Evolutionary conservation across 2,329 filamentous ascomycete genomes (phyloP).

Genomic region (Pseudogymnoascus pannorum): DNA sequence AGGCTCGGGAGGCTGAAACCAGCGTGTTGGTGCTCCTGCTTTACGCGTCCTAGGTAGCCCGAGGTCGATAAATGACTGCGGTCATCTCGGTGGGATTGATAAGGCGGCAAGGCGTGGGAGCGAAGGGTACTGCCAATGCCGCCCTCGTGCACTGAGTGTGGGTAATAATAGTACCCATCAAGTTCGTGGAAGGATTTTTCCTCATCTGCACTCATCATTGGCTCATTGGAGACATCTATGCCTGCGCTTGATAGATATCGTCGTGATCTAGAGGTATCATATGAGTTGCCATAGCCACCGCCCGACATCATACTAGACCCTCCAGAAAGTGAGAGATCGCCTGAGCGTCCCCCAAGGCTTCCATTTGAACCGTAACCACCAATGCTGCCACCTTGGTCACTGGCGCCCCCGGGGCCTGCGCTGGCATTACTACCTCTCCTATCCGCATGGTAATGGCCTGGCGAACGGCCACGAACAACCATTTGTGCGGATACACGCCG

Average conservation of each 20-base stretch:
- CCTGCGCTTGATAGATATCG: slow-evolving; percentile 22
- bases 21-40: slow-evolving; percentile 21
- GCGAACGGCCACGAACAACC: slow-evolving; percentile 59
- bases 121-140: slow-evolving; percentile 9
- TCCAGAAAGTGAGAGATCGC: slow-evolving; percentile 26
- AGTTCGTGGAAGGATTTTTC: slow-evolving; percentile 25
- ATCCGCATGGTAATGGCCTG: slow-evolving; percentile 53
- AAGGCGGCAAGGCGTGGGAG: slow-evolving; percentile 6
- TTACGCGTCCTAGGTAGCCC: slow-evolving; percentile 25
- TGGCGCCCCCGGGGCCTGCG: slow-evolving; percentile 45
- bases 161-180: slow-evolving; percentile 27
- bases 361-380: slow-evolving; percentile 25
- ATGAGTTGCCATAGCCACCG: slow-evolving; percentile 20
- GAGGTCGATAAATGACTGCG: slow-evolving; percentile 14
- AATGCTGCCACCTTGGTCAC: slow-evolving; percentile 21
- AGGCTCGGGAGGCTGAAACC: slow-evolving; percentile 24
- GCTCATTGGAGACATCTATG: slow-evolving; percentile 27
- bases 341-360: slow-evolving; percentile 19
- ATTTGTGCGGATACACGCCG: slow-evolving; percentile 52
- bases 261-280: slow-evolving; percentile 22
- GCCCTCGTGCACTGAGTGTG: slow-evolving; percentile 23
- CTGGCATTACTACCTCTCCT: slow-evolving; percentile 44
- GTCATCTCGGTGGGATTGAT: slow-evolving; percentile 17
- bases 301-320: slow-evolving; percentile 23
- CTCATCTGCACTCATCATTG: slow-evolving; percentile 26